phyloP scores from a whole-genome alignment of 2,329 filamentous ascomycete species.

The Ophiostoma australiae region DNA sequence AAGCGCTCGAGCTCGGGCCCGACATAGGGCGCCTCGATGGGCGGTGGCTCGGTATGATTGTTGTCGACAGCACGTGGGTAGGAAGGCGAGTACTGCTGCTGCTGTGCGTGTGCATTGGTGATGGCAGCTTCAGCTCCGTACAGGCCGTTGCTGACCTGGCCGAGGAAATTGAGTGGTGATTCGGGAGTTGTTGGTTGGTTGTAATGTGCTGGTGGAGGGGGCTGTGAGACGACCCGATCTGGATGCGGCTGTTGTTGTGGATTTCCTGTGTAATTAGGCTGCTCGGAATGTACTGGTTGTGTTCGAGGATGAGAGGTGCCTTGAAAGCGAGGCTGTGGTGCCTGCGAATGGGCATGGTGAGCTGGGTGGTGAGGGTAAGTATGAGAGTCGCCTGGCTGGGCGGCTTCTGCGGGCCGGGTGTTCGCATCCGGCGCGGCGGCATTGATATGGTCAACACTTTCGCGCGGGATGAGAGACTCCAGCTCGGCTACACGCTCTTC shows the following conservation, averaged over 20 bases:
- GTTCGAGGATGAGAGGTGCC: neutral
- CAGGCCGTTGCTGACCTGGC: slow-evolving; percentile 6
- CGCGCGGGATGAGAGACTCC: slow-evolving; percentile 24
- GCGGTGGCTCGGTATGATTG: neutral
- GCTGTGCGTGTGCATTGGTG: neutral
- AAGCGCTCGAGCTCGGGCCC: slow-evolving; percentile 27
- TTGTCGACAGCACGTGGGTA: neutral
- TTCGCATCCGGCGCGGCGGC: neutral
- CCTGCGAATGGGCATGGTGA: neutral
- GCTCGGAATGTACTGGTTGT: neutral
- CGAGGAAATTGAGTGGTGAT: neutral
- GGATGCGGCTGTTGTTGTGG: neutral
- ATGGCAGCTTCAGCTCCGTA: neutral
- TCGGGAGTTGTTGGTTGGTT: neutral
- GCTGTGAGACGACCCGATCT: neutral
- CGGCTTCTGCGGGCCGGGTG: neutral
- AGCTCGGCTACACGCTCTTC: slow-evolving; percentile 26
- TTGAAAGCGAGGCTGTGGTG: neutral
- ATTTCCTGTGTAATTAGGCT: neutral
- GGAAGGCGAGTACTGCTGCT: neutral
- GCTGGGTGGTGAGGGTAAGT: neutral
- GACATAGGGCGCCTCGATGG: slow-evolving; percentile 11
- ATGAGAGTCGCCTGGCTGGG: neutral
- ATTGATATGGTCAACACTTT: slow-evolving; percentile 29
- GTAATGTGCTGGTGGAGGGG: neutral